phyloP scores from a whole-genome alignment of 148 eudicot genomes.

The Persicaria maculosa region DNA sequence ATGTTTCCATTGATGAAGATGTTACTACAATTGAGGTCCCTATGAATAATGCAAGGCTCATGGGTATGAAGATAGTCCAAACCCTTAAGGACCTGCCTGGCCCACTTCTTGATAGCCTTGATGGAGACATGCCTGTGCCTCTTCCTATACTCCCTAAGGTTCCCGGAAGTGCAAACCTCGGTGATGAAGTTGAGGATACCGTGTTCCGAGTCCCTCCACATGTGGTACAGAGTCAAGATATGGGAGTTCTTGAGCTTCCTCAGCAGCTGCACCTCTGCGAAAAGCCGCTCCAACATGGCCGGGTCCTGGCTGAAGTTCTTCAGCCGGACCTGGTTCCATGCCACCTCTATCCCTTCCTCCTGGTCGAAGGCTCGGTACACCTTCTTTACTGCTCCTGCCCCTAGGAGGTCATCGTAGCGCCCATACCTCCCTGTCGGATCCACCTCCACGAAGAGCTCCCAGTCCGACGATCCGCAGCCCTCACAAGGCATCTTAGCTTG shows the following conservation, averaged over 20 bases:
- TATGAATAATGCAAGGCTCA: conserved; percentile 80
- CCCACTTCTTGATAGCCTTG: conserved; percentile 83
- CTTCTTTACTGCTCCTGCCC: conserved; percentile 69
- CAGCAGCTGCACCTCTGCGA: conserved; percentile 49
- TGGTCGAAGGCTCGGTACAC: conserved; percentile 82
- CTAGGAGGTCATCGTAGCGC: conserved; percentile 62
- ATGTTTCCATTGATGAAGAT: conserved; percentile 80
- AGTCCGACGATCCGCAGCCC: conserved; percentile 25
- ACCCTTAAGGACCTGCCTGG: conserved; percentile 64
- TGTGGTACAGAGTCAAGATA: conserved; percentile 49
- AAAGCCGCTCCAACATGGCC: conserved; percentile 38
- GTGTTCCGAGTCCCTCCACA: conserved; percentile 52
- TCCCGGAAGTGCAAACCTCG: conserved; percentile 76
- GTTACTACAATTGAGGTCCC: conserved; percentile 87
- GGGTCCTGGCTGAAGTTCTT: conserved; percentile 53
- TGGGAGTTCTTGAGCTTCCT: conserved; percentile 44
- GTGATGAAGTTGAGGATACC: conserved; percentile 67
- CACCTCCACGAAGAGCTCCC: conserved; percentile 61
- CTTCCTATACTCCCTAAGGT: conserved; percentile 69
- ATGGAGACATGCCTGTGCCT: conserved; percentile 65
- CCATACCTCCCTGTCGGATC: conserved; percentile 73
- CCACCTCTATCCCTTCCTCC: conserved; percentile 76
- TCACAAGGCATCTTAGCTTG: conserved; percentile 41
- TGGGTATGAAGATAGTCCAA: conserved; percentile 74
- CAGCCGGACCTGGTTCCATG: conserved; percentile 76